Evolutionary conservation across 2,329 filamentous ascomycete species (phyloP), one percentile per base, ranked within the genome.

Genomic region (Diaporthe velutina): DNA sequence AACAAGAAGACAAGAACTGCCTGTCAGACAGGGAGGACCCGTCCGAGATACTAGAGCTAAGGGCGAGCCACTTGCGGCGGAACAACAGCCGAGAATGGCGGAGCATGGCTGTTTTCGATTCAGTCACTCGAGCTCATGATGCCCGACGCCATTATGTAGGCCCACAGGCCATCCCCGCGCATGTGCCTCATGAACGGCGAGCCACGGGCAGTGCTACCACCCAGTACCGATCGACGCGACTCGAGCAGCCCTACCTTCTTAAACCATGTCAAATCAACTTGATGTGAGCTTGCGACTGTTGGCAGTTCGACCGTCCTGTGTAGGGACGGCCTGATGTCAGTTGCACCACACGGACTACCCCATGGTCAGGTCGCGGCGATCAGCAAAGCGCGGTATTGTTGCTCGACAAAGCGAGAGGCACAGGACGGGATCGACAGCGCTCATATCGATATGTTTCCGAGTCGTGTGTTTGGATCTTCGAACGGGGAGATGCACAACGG

Each of bases 401-500:
- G 33, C 48, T 68, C 22, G 33, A 52, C 45, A 54, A n/a, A 68
- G 64, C 48, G n/a, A 54, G 33, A 50, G 48, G 30, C 64, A 68
- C 30, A 35, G 64, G 30, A 33, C 48, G 64, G 33, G 64, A 54
- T 54, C 48, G 64, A 54, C 64, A 68, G 64, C 48, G 33, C 64
- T 68, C 64, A 68, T 68, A 40, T 68, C 64, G 64, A 68, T 38
- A 54, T 68, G 64, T 68, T 54, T 68, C 64, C 48, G 64, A 40
- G 64, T 68, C 64, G 48, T 40, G 48, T 52, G 48, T 38, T 68
- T 68, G 45, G 64, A 54, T 52, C 64, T 54, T 52, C 22, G 48
- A 17, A 54, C 64, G 64, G 48, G 61, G 28, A 67, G 45, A 19
- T 52, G 13, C 30, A 67, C 45, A 30, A 67, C 30, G 45, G 45